phyloP scores from a whole-genome alignment of 2,329 filamentous ascomycete species.

The Saccharata proteae region DNA sequence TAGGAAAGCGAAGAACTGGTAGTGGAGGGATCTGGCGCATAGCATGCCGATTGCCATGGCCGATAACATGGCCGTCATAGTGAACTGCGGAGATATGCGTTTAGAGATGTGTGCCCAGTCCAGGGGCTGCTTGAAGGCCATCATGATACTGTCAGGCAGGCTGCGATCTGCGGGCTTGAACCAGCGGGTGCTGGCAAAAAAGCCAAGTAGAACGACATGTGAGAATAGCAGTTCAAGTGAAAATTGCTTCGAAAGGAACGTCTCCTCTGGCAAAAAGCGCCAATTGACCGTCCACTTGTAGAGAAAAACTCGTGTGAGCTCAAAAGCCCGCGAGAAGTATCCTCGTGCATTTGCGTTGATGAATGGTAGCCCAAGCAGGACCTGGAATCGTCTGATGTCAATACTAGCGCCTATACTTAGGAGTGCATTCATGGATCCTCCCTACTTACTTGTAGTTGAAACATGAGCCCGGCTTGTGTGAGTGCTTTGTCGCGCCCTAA shows the following conservation, averaged over 20 bases:
- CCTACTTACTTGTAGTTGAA: conserved; percentile 63
- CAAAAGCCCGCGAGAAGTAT: conserved; percentile 76
- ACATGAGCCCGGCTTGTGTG: conserved; percentile 57
- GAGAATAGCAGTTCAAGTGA: conserved; percentile 52
- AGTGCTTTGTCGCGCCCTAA: conserved; percentile 55
- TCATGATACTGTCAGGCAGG: conserved; percentile 41
- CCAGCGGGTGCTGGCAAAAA: conserved; percentile 61
- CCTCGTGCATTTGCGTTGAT: conserved; percentile 49
- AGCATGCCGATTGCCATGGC: conserved; percentile 70
- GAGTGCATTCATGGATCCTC: too few species aligned
- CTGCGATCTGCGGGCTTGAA: conserved; percentile 52
- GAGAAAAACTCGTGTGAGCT: conserved; percentile 80
- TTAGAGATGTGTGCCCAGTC: conserved; percentile 46
- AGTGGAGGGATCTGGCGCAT: conserved; percentile 80
- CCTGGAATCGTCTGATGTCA: conserved; percentile 23
- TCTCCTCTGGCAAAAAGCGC: conserved; percentile 79
- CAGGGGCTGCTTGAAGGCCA: conserved; percentile 29
- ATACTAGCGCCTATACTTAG: conserved; percentile 5
- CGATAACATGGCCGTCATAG: conserved; percentile 64
- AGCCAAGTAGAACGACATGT: conserved; percentile 52
- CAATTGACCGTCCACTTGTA: conserved; percentile 99
- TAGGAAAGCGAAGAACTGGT: conserved; percentile 89
- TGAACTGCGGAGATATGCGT: conserved; percentile 56
- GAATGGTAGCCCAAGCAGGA: conserved; percentile 55
- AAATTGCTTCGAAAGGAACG: conserved; percentile 63